phyloP scores from a whole-genome alignment of 2,329 filamentous ascomycete species.

The Chaetomium strumarium region DNA sequence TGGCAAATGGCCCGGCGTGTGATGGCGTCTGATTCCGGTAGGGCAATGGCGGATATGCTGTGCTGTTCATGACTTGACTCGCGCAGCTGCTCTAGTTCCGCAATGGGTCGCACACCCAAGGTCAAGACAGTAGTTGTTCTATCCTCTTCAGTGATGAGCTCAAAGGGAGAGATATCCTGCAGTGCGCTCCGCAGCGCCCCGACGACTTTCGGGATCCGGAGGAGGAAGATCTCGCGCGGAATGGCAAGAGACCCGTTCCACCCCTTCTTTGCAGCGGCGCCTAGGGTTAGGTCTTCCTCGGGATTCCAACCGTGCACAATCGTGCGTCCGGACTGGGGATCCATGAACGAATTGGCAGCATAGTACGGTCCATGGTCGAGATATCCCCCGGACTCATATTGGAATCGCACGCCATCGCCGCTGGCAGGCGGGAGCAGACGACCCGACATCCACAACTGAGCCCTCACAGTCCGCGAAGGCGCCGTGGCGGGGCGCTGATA shows the following conservation, averaged over 20 bases:
- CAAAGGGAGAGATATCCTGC: background rate
- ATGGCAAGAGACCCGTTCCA: conserved; percentile 1
- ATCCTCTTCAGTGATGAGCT: background rate
- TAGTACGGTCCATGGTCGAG: background rate
- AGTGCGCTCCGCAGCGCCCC: background rate
- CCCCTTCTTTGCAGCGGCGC: background rate
- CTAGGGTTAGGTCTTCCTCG: background rate
- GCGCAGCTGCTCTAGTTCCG: conserved; percentile 1
- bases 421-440: background rate
- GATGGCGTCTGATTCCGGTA: background rate
- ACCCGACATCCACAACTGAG: conserved; percentile 1
- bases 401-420: background rate
- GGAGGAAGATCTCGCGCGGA: conserved; percentile 1
- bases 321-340: background rate
- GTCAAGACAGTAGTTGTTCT: background rate
- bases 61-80: background rate
- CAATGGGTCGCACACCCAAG: background rate
- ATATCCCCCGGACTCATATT: background rate
- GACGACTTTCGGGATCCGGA: conserved; percentile 1
- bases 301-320: background rate
- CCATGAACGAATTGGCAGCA: background rate
- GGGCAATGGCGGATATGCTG: background rate
- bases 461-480: background rate
- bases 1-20: background rate
- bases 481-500: background rate